Evolutionary conservation across 2,329 filamentous ascomycete genomes (phyloP), one percentile per base, ranked within the genome.

Genomic region (Ascomycota sp.): DNA sequence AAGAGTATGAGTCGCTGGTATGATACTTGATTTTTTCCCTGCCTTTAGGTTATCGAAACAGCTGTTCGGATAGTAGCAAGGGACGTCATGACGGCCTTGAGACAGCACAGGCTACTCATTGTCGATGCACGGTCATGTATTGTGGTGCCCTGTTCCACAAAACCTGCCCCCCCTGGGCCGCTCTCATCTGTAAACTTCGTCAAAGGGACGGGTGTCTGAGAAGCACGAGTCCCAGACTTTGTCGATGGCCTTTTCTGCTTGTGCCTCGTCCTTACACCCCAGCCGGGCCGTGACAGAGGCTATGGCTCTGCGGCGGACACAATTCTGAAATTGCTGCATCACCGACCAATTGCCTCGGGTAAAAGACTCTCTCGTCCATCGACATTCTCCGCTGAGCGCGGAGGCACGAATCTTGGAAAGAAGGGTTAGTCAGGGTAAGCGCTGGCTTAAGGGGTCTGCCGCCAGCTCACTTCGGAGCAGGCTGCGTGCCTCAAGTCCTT

Each of bases 151-250:
- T 13, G 7, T 5, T 27, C 13, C 3, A n/a, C n/a, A n/a, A n/a
- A n/a, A 44, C 36, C 33, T 31, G 15, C 31, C 19, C 19, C 30
- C 19, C 23, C 31, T 29, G 24, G 7, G 6, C 24, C 20, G 15
- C 23, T 23, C 28, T 57, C 51, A 86, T 50, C 81, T 74, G 52
- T 93, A 98, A 31, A 98, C 83, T 50, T 95, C 86, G 51, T 95
- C 83, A 53, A 98, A 98, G 2, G 89, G 89, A 45, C 89, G 64
- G 4, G 86, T 95, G 53, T 98, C 89, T 30, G 69, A 61, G 50
- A 92, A 98, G 52, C 89, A 98, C 43, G 83, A 94, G 41, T 93
- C 85, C 82, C 86, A 98, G n/a, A 98, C 89, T 53, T 92, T 76
- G 53, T 95, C 89, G 33, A 98, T 82, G 19, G 91, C 74, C 55